phyloP scores from a whole-genome alignment of 2,329 filamentous ascomycete genomes.

The Phaeosphaeriaceae sp. region DNA sequence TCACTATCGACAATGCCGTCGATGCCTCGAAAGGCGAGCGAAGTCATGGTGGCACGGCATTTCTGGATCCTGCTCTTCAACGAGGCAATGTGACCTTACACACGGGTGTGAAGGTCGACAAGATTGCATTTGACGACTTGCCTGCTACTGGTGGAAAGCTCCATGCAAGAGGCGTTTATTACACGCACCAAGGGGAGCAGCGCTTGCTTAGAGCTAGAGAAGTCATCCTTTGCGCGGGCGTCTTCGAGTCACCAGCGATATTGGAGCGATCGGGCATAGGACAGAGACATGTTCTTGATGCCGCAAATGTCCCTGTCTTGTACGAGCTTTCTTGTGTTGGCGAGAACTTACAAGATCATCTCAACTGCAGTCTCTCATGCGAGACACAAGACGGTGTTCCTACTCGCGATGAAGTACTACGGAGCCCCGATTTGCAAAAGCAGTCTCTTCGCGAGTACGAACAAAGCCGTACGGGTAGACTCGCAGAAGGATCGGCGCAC shows the following conservation, averaged over 20 bases:
- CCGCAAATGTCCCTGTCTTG: constrained; percentile 59
- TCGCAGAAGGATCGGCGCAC: constrained; percentile 24
- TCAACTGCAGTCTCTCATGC: constrained; percentile 15
- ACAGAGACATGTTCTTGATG: constrained; percentile 54
- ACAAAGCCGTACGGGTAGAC: constrained; percentile 17
- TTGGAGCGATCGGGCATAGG: constrained; percentile 69
- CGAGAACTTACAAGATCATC: constrained; percentile 67
- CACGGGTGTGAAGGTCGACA: constrained; percentile 21
- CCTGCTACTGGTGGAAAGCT: constrained; percentile 15
- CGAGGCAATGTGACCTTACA: constrained; percentile 20
- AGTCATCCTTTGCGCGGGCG: constrained; percentile 51
- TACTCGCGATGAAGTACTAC: constrained; percentile 16
- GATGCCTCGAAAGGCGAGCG: constrained; percentile 22
- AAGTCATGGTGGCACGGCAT: constrained; percentile 27
- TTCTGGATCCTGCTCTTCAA: constrained; percentile 23
- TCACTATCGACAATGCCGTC: constrained; percentile 25
- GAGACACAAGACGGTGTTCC: constrained; percentile 10
- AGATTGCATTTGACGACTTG: constrained; percentile 15
- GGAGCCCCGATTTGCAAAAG: constrained; percentile 13
- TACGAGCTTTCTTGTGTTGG: constrained; percentile 67
- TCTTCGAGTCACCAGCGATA: constrained; percentile 56
- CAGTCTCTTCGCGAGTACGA: constrained; percentile 21
- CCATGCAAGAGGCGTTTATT: constrained; percentile 16
- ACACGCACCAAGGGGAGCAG: constrained; percentile 13
- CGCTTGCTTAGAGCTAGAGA: constrained; percentile 12